Evolutionary conservation across 768 basidiomycete genomes (phyloP), one percentile per base, ranked within the genome.

Genomic region (Auriscalpium microsporum): DNA sequence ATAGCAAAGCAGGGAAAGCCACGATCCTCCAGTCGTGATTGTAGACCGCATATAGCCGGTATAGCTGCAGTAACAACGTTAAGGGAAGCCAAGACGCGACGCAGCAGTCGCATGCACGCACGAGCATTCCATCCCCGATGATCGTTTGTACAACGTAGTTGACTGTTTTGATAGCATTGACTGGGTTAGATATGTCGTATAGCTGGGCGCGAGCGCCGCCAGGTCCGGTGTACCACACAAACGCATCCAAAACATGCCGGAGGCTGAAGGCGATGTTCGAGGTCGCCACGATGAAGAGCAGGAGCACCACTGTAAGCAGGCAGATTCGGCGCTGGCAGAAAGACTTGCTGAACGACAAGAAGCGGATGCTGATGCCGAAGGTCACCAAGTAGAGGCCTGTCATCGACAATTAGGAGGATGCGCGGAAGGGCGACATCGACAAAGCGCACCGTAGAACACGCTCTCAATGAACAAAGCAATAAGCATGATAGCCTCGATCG

Each of bases 81-180:
- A 28, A 4, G 5, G 28, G 28, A 21, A 36, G 11, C 9, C 14
- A 42, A 13, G 14, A 42, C 4, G 40, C 21, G 21, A 21, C 21
- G 21, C 21, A 21, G 21, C 40, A 42, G 13, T 42, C 3, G 14
- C 13, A 17, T 17, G 40, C 17, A 21, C 52, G 10, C 57, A 77
- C 77, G 54, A 78, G 60, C 33, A 78, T 74, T 42, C 62, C 62
- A 62, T 77, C 76, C 13, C 74, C 76, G 13, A 76, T 64, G 54
- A 74, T 70, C 1, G 74, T 77, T 61, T 77, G 75, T 1, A 63
- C 69, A 35, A 72, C 72, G 61, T 72, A 76, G 52, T 68, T 65
- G 1, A 58, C 73, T 63, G 74, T 72, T 58, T 72, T 72, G 67
- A 77, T 71, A 8, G 76, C 73, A 54, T 73, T 73, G 17, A 75